phyloP scores from a whole-genome alignment of 805 yeast genomes.

The Saccharomycopsis sp. region DNA sequence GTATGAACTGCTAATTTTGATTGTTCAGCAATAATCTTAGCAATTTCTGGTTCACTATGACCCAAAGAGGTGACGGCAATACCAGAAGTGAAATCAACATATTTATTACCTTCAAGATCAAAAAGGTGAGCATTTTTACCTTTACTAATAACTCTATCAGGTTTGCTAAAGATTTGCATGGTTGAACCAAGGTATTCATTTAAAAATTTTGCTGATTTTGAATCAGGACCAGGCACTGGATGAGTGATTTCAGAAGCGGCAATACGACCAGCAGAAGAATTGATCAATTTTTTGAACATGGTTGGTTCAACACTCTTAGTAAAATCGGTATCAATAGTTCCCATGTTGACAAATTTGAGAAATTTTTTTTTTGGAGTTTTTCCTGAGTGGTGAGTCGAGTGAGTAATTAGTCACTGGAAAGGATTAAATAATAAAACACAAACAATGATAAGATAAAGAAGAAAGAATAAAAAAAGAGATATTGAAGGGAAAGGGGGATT shows the following conservation, averaged over 20 bases:
- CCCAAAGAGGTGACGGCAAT: constrained; percentile 96
- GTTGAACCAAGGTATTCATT: constrained; percentile 41
- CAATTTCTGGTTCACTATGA: constrained; percentile 67
- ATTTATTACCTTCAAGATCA: constrained; percentile 70
- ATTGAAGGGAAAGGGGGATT: no score
- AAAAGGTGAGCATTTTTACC: constrained; percentile 76
- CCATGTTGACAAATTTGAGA: no score
- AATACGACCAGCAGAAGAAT: no score
- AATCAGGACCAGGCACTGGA: constrained; percentile 19
- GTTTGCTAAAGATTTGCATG: constrained; percentile 75
- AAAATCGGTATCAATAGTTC: no score
- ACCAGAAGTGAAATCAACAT: constrained; percentile 89
- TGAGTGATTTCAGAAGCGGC: constrained; percentile 8
- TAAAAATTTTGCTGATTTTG: constrained; percentile 30
- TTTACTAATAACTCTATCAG: constrained; percentile 62
- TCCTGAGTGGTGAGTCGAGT: no score
- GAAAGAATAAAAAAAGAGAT: no score
- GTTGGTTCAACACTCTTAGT: no score
- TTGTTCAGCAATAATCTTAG: constrained; percentile 65
- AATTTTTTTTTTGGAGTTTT: no score
- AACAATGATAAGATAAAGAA: no score
- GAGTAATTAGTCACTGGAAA: no score
- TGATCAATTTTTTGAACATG: no score
- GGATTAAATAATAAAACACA: no score
- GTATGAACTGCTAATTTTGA: constrained; percentile 65